These are phyloP conservation scores for Aspergillus jensenii DNA, from an alignment of 2,329 filamentous ascomycete genomes.

Conservation along the genomic window DNA sequence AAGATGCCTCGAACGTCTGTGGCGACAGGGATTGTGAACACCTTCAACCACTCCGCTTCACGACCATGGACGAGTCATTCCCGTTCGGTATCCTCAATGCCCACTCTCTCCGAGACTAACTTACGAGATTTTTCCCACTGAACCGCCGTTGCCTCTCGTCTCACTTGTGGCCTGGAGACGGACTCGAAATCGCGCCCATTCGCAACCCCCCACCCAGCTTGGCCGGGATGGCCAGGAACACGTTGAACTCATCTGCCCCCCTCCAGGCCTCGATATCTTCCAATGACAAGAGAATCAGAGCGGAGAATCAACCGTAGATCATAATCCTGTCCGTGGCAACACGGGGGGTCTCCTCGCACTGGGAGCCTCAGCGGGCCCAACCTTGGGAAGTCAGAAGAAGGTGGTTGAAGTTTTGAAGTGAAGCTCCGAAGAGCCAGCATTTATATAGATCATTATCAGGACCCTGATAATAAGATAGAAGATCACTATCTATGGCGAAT, in stretches of 20 bases:
- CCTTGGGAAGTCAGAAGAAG: not conserved
- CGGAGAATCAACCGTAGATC: conserved; percentile 14
- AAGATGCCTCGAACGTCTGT: conserved; percentile 4
- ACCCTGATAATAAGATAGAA: conserved; percentile 7
- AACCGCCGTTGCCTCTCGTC: conserved; percentile 9
- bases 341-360: not conserved
- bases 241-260: conserved; percentile 2
- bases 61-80: conserved; percentile 7
- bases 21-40: conserved; percentile 11
- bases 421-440: not conserved
- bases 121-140: conserved; percentile 2
- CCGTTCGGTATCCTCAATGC: conserved; percentile 9
- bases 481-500: conserved; percentile 12
- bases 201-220: not conserved
- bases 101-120: conserved; percentile 7
- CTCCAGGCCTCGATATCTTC: conserved; percentile 1
- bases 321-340: not conserved
- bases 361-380: not conserved
- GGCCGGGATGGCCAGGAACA: conserved; percentile 10
- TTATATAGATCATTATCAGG: conserved; percentile 8
- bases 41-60: conserved; percentile 12
- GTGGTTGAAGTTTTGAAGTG: conserved; percentile 5
- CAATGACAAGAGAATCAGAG: conserved; percentile 1
- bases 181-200: not conserved
- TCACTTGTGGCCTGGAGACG: not conserved